Conservation (phyloP, 352 stramenopile genomes). For the Phytophthora rubi region DNA sequence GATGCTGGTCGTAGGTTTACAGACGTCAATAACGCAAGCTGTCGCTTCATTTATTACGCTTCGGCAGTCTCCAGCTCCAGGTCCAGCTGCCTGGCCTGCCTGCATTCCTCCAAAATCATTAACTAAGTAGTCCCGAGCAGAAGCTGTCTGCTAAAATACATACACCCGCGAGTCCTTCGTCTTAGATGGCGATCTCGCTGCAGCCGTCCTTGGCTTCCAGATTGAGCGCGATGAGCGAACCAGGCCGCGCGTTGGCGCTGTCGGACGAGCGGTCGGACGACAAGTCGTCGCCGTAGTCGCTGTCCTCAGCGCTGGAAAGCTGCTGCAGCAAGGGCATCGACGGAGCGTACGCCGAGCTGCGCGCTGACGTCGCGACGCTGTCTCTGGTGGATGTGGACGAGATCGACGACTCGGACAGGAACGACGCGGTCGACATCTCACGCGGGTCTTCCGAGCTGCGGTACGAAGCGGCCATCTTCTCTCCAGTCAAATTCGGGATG, state of each 20-base stretch:
- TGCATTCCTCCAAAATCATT: constrained; percentile 22
- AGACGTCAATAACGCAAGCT: constrained; percentile 30
- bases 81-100: too few species aligned
- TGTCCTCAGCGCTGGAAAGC: constrained; percentile 29
- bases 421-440: constrained; percentile 29
- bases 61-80: constrained; percentile 14
- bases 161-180: constrained; percentile 18
- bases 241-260: constrained; percentile 34
- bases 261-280: constrained; percentile 35
- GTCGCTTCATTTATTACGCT: constrained; percentile 41
- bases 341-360: constrained; percentile 28
- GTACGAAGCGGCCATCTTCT: constrained; percentile 27
- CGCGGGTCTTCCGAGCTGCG: constrained; percentile 26
- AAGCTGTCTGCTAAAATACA: constrained; percentile 41
- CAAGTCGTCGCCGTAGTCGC: constrained; percentile 36
- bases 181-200: constrained; percentile 49
- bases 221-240: constrained; percentile 49
- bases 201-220: constrained; percentile 39
- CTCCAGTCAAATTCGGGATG: constrained; percentile 34
- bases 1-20: neutral
- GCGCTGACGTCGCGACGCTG: constrained; percentile 20
- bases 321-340: constrained; percentile 38
- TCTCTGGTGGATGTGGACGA: constrained; percentile 34
- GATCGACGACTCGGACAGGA: constrained; percentile 35
- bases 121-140: constrained; percentile 20